Conservation (phyloP, 2,329 filamentous ascomycete genomes). For the Rhynchosporium agropyri region DNA sequence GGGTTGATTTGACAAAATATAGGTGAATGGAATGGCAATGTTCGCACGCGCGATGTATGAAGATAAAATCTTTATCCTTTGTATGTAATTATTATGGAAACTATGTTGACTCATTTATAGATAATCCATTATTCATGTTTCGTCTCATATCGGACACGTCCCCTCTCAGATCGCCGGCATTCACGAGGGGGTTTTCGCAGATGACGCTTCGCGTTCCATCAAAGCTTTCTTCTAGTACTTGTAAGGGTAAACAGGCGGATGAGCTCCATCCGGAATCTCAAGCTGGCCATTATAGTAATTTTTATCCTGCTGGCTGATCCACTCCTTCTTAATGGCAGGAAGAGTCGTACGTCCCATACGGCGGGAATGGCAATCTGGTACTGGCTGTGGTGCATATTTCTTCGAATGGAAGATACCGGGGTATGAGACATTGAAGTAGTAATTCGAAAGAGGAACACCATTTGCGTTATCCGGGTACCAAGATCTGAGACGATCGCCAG, state of each 20-base stretch:
- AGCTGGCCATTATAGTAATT: slow-evolving; percentile 40
- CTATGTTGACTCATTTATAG: too few relatives aligned
- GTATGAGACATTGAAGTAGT: slow-evolving; percentile 51
- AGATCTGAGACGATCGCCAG: slow-evolving; percentile 52
- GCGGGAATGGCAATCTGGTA: slow-evolving; percentile 40
- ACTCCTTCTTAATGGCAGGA: slow-evolving; percentile 37
- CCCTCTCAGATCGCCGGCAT: too few relatives aligned
- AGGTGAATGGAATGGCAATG: too few relatives aligned
- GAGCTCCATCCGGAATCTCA: slow-evolving; percentile 40
- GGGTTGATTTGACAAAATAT: too few relatives aligned
- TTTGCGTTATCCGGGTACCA: slow-evolving; percentile 28
- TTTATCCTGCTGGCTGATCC: slow-evolving; percentile 34
- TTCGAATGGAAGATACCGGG: slow-evolving; percentile 45
- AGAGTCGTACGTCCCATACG: slow-evolving; percentile 40
- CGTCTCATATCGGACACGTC: too few relatives aligned
- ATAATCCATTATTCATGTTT: too few relatives aligned
- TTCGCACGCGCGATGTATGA: too few relatives aligned
- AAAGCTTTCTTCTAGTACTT: slow-evolving; percentile 17
- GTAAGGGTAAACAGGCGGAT: slow-evolving; percentile 35
- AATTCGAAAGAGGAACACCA: slow-evolving; percentile 39
- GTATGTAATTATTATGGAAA: too few relatives aligned
- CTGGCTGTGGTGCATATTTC: slow-evolving; percentile 42
- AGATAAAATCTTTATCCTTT: too few relatives aligned
- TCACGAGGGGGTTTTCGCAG: too few relatives aligned
- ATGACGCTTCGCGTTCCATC: too few relatives aligned